phyloP scores from a whole-genome alignment of 2,329 filamentous ascomycete genomes.

The Pseudocercospora macadamiae region DNA sequence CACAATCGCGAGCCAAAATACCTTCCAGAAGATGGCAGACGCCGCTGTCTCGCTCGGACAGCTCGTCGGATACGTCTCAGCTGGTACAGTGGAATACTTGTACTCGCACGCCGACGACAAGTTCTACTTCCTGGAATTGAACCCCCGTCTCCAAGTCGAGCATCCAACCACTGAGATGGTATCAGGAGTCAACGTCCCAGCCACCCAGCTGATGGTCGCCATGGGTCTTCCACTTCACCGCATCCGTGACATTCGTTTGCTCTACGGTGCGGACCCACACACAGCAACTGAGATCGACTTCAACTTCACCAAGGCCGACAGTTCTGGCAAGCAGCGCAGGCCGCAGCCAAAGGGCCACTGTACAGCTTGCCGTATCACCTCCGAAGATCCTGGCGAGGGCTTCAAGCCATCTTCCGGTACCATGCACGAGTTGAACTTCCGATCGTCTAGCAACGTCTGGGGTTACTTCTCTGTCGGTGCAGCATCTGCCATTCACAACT shows the following conservation, averaged over 20 bases:
- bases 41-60: constrained; percentile 91
- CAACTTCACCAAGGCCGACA: constrained; percentile 86
- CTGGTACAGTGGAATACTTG: constrained; percentile 97
- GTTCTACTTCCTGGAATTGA: constrained; percentile 99
- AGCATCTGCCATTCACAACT: constrained; percentile 96
- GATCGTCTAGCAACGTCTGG: constrained; percentile 98
- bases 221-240: constrained; percentile 97
- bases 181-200: constrained; percentile 93
- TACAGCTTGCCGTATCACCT: constrained; percentile 98
- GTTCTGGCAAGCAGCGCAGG: constrained; percentile 80
- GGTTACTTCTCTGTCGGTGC: constrained; percentile 99
- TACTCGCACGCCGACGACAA: constrained; percentile 98
- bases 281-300: constrained; percentile 89
- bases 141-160: constrained; percentile 98
- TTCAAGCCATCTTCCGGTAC: constrained; percentile 99
- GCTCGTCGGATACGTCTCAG: constrained; percentile 96
- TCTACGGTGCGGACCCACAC: constrained; percentile 94
- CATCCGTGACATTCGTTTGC: constrained; percentile 91
- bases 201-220: constrained; percentile 95
- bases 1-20: constrained; percentile 85
- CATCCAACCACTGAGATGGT: constrained; percentile 99
- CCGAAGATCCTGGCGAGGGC: constrained; percentile 96
- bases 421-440: constrained; percentile 98
- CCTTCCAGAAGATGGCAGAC: constrained; percentile 95
- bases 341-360: constrained; percentile 95